These are phyloP conservation scores for Zasmidium cellare DNA, from an alignment of 2,329 filamentous ascomycete species.

Conservation along the genomic window DNA sequence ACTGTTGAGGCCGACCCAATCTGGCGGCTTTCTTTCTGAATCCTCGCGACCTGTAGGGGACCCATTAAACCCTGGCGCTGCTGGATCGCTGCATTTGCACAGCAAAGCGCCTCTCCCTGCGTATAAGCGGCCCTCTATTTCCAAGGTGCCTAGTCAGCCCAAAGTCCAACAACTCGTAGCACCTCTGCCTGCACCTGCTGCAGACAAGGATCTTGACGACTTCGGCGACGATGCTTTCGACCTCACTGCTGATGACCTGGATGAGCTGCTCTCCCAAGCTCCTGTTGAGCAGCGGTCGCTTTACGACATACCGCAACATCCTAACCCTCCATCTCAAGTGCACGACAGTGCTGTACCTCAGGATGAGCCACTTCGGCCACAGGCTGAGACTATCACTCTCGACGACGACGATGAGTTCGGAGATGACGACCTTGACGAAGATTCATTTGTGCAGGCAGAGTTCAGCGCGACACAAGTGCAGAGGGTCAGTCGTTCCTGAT, in stretches of 20 bases:
- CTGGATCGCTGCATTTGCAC: slow-evolving; percentile 30
- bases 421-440: slow-evolving; percentile 69
- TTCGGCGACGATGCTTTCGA: slow-evolving; percentile 49
- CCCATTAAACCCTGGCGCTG: slow-evolving; percentile 20
- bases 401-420: slow-evolving; percentile 70
- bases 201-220: slow-evolving; percentile 39
- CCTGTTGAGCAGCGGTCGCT: slow-evolving; percentile 33
- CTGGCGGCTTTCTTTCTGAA: slow-evolving; percentile 18
- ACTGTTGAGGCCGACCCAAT: slow-evolving; percentile 15
- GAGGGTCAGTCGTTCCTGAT: slow-evolving; percentile 38
- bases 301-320: slow-evolving; percentile 49
- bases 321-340: slow-evolving; percentile 21
- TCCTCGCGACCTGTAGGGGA: slow-evolving; percentile 15
- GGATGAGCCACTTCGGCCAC: background rate
- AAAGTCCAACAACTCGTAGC: slow-evolving; percentile 13
- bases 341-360: background rate
- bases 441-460: slow-evolving; percentile 66
- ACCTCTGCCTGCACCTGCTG: slow-evolving; percentile 10
- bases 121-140: slow-evolving; percentile 34
- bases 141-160: slow-evolving; percentile 20
- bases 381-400: slow-evolving; percentile 12
- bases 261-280: slow-evolving; percentile 53
- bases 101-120: slow-evolving; percentile 35
- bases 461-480: slow-evolving; percentile 69
- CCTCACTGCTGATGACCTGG: slow-evolving; percentile 58